Percentiles rank a stretch among this genome's conserved stretches.
These are phyloP conservation scores for Abrus precatorius DNA, from an alignment of 306 rosid genomes.

Conservation along the genomic window DNA sequence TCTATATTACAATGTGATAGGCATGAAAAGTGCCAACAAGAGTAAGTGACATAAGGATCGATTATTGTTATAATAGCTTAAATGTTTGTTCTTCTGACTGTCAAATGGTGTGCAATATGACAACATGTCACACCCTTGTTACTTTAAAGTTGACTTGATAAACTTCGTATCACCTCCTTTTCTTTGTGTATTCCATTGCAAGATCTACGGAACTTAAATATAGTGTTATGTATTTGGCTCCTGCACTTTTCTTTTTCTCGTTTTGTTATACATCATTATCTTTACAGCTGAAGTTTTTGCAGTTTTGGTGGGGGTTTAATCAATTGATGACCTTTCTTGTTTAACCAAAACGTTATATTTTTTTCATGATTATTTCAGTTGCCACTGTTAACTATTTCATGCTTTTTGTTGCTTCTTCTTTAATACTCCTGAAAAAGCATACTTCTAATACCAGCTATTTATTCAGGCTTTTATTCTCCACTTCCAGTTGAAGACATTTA, in stretches of 20 bases:
- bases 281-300: constrained; percentile 16
- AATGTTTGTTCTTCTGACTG: background rate
- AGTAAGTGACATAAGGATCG: background rate
- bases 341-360: background rate
- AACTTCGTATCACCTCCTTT: constrained; percentile 3
- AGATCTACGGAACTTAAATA: constrained; percentile 1
- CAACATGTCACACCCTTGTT: background rate
- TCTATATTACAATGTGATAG: background rate
- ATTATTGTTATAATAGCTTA: background rate
- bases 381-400: constrained; percentile 38
- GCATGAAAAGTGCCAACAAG: background rate
- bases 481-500: constrained; percentile 69
- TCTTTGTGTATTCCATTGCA: constrained; percentile 1
- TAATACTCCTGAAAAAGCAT: constrained; percentile 1
- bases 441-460: constrained; percentile 47
- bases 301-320: constrained; percentile 26
- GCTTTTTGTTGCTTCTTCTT: constrained; percentile 35
- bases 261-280: constrained; percentile 4
- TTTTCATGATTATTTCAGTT: constrained; percentile 9
- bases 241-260: background rate
- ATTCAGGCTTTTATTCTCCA: constrained; percentile 76
- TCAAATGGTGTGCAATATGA: constrained; percentile 26
- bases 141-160: constrained; percentile 16
- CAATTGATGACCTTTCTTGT: constrained; percentile 3
- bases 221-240: background rate